phyloP scores from a whole-genome alignment of 2,329 filamentous ascomycete genomes.

The Talaromyces sp. region DNA sequence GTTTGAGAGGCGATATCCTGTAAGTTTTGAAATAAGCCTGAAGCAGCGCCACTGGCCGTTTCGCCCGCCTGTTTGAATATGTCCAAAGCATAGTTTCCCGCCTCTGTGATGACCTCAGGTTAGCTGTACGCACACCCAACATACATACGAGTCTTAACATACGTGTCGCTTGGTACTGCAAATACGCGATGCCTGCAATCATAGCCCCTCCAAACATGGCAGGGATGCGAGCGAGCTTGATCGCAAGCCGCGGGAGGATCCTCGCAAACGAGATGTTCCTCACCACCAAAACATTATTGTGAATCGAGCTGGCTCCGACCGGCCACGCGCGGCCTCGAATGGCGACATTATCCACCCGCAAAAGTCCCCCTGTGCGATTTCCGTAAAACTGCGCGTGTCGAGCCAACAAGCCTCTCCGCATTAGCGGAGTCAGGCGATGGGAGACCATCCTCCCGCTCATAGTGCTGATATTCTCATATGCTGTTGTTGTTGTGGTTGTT shows the following conservation, averaged over 20 bases:
- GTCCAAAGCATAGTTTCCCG: constrained; percentile 72
- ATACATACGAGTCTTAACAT: constrained; percentile 35
- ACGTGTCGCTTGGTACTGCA: constrained; percentile 94
- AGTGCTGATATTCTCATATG: constrained; percentile 38
- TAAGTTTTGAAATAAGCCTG: constrained; percentile 65
- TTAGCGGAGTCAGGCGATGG: constrained; percentile 64
- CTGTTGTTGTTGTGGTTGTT: background rate
- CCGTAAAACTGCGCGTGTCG: constrained; percentile 61
- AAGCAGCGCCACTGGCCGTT: constrained; percentile 64
- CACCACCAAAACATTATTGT: constrained; percentile 64
- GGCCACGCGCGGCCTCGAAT: constrained; percentile 67
- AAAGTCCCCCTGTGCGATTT: constrained; percentile 63
- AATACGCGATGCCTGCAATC: constrained; percentile 80
- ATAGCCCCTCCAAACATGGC: constrained; percentile 88
- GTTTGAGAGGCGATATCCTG: constrained; percentile 76
- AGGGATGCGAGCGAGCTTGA: constrained; percentile 82
- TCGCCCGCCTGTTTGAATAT: constrained; percentile 70
- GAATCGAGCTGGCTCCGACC: constrained; percentile 71
- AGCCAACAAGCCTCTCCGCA: constrained; percentile 56
- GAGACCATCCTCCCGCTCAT: constrained; percentile 75
- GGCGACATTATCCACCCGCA: constrained; percentile 61
- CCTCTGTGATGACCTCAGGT: constrained; percentile 46
- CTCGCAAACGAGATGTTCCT: constrained; percentile 64
- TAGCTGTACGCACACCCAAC: background rate
- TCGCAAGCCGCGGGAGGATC: constrained; percentile 75